Conservation (phyloP, 768 basidiomycete species). For the Lentinula raphanica region DNA sequence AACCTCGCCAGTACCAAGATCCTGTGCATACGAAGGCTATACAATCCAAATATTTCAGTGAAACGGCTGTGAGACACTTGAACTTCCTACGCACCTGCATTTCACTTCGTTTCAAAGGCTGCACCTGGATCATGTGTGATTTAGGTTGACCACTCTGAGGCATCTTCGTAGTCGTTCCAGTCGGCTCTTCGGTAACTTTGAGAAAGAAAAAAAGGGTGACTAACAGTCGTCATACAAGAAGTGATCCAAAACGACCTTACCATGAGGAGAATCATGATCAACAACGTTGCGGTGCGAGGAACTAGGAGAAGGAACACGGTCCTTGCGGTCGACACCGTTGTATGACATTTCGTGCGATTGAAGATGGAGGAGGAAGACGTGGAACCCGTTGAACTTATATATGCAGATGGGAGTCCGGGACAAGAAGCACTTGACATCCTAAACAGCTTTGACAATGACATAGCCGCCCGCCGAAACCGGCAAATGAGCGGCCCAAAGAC, state of each 20-base stretch:
- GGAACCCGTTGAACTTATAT: not conserved
- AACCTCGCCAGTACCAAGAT: constrained; percentile 66
- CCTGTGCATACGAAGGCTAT: constrained; percentile 90
- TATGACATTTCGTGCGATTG: constrained; percentile 4
- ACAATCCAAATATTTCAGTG: constrained; percentile 1
- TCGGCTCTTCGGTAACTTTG: constrained; percentile 61
- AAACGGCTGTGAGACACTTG: not conserved
- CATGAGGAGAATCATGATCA: constrained; percentile 63
- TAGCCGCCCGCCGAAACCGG: too few relatives aligned
- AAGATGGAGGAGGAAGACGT: not conserved
- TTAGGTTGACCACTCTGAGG: constrained; percentile 16
- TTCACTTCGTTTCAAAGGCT: constrained; percentile 77
- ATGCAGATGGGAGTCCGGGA: not conserved
- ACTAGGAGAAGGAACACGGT: constrained; percentile 41
- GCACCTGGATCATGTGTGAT: constrained; percentile 64
- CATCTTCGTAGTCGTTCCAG: constrained; percentile 28
- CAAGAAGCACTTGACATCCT: not conserved
- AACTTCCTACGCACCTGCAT: constrained; percentile 62
- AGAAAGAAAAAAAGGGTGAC: constrained; percentile 5
- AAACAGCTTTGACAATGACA: not conserved
- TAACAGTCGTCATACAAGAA: too few relatives aligned
- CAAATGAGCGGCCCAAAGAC: not conserved
- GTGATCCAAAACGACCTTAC: constrained; percentile 31
- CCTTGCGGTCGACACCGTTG: constrained; percentile 45
- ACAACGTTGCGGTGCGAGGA: constrained; percentile 56